Evolutionary conservation across 1,139 yeast genomes (phyloP), one percentile per base, ranked within the genome.

Genomic region (Saccharomyces pastorianus): DNA sequence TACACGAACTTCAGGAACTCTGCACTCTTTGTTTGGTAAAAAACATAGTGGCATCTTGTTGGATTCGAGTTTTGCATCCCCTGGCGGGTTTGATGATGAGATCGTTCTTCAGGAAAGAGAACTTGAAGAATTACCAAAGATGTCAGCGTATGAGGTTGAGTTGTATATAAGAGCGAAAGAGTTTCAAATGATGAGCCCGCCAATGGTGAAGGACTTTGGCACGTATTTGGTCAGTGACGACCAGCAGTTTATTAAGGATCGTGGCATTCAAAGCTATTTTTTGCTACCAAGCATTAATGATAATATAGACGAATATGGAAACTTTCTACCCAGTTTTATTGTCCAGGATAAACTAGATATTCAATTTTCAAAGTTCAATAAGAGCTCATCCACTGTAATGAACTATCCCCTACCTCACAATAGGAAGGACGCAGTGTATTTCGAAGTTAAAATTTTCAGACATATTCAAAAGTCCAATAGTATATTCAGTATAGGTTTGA

Each of bases 301-400:
- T 52, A 64, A 69, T 47, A 69, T 69, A 7, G 68, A 64, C 46
- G 67, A 66, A 48, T 58, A 60, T 23, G 74, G 75, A 2, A 65
- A 72, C 26, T 67, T 74, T 49, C 56, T 69, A 47, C 76, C 77
- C 7, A 67, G 72, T 51, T 68, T 66, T 51, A 60, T 78, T 4
- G 79, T 85, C 7, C 86, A 83, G 53, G 93, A 85, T 64, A 77
- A 78, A 59, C 77, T 87, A 6, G 91, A 85, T 59, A 69, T 86
- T 17, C 68, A 72, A 49, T 85, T 86, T 62, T 67, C 75, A 9
- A 64, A 64, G 46, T 65, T 71, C 14, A 59, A 64, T 28, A 65
- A 63, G n/a, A 66, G 76, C 27, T 71, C 76, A 1, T 74, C 78
- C 3, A 77, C 85, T 0, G 76, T 78, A 1, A 70, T 85, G 59